Evolutionary conservation across 768 basidiomycete genomes (phyloP), one percentile per base, ranked within the genome.

Genomic region (Boletus tomentosulus): DNA sequence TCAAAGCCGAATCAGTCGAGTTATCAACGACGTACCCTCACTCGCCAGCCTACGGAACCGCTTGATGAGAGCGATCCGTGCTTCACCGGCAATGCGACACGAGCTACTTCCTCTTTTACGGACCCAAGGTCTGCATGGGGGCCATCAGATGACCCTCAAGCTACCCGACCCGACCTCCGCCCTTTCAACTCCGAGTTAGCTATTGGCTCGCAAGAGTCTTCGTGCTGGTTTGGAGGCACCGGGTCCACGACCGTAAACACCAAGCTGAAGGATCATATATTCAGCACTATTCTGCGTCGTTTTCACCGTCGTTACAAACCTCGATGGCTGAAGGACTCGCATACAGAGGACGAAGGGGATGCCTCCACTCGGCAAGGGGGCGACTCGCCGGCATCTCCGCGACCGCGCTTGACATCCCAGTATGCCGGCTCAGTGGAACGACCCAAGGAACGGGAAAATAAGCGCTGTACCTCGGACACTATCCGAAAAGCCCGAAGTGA

Each of bases 191-290:
- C 78, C 16, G 78, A 80, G 41, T 66, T 70, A 46, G 54, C 59
- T 5, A 56, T 73, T n/a, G 57, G 57, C 3, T 71, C 48, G 35
- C 63, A 66, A 8, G 62, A 61, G 3, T 54, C 73, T 19, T 75
- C 76, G 12, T 78, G 78, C 44, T 81, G 80, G 76, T 93, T 93
- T 60, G 91, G 88, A 33, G 96, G 95, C 3, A 89, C 87, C 2
- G 96, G 96, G 1, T 92, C 89, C 13, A 98, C 97, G 6, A 81
- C 86, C 50, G 94, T 98, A 55, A 98, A 99, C 69, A 92, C 89
- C 37, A 90, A 84, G 67, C 75, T 99, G 54, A 95, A 94, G 71
- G 94, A 98, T 65, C 93, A 96, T 61, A 92, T 99, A 44, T 96
- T 99, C 66, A 89, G 83, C 56, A 89, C 90, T 16, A 84, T 98